phyloP scores from a whole-genome alignment of 805 yeast species.

The Wickerhamiella hasegawae region DNA sequence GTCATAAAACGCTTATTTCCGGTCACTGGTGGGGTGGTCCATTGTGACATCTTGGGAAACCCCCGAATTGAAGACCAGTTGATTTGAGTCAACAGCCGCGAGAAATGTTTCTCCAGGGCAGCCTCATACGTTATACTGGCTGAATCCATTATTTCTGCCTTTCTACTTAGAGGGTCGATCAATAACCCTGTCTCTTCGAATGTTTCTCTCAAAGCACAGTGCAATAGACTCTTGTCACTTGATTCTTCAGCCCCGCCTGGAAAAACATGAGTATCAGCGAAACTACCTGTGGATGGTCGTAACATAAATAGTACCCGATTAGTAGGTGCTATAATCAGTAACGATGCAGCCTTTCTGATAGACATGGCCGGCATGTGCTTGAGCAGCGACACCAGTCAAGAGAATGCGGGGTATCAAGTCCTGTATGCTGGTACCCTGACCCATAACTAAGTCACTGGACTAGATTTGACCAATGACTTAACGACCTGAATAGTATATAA shows the following conservation, averaged over 20 bases:
- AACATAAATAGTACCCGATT: constrained; percentile 15
- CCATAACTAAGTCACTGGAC: too few species aligned
- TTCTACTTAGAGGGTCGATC: constrained; percentile 10
- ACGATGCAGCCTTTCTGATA: constrained; percentile 2
- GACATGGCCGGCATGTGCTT: neutral
- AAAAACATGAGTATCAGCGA: constrained; percentile 18
- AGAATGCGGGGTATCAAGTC: too few species aligned
- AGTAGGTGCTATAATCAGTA: constrained; percentile 4
- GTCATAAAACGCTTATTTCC: constrained; percentile 16
- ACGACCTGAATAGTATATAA: too few species aligned
- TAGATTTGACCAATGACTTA: too few species aligned
- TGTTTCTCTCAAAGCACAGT: constrained; percentile 20
- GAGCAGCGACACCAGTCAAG: too few species aligned
- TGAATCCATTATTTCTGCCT: constrained; percentile 1
- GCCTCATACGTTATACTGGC: neutral
- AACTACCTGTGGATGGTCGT: constrained; percentile 18
- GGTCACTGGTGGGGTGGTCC: constrained; percentile 19
- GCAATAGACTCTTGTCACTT: constrained; percentile 12
- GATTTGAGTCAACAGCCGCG: neutral
- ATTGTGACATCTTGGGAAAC: constrained; percentile 11
- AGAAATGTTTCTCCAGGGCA: neutral
- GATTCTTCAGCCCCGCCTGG: constrained; percentile 21
- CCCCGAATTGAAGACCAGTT: constrained; percentile 7
- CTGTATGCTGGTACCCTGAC: too few species aligned
- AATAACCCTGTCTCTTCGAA: constrained; percentile 21